Evolutionary conservation across 78 protist genomes (phyloP).

Genomic region (Capsaspora owczarzaki): DNA sequence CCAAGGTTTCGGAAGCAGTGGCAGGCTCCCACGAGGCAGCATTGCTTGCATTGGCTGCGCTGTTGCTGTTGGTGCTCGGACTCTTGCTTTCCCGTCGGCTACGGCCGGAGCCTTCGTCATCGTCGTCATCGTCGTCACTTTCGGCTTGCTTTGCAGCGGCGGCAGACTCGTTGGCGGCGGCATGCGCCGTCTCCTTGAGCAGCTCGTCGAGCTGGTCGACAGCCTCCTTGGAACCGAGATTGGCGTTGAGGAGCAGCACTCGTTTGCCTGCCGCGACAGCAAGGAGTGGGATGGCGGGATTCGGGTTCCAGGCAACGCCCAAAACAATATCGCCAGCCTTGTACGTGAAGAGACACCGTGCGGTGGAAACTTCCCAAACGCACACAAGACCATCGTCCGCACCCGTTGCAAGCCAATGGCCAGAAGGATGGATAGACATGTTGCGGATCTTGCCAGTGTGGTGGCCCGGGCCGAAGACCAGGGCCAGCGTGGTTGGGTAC

Average conservation of each 20-base stretch:
- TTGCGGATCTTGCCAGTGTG: conserved; percentile 64
- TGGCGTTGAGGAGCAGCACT: conserved; percentile 1
- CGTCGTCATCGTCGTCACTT: not conserved
- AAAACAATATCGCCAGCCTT: conserved; percentile 30
- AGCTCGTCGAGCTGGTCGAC: not conserved
- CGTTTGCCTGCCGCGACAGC: conserved; percentile 45
- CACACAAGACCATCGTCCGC: conserved; percentile 70
- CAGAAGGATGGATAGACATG: conserved; percentile 68
- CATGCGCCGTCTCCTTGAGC: not conserved
- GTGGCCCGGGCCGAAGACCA: conserved; percentile 34
- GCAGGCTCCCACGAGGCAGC: not conserved
- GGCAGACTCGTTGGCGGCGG: not conserved
- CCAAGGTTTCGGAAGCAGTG: not conserved
- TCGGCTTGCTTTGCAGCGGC: not conserved
- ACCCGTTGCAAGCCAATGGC: conserved; percentile 80
- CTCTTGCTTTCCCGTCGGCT: not conserved
- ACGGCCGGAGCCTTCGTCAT: not conserved
- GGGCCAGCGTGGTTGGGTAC: conserved; percentile 67
- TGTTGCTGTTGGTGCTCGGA: too few species aligned
- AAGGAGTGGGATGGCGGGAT: conserved; percentile 34
- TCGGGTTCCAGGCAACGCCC: conserved; percentile 80
- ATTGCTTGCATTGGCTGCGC: not conserved
- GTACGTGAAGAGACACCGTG: conserved; percentile 54
- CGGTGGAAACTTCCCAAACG: conserved; percentile 80
- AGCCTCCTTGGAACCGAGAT: not conserved